Base-by-base conservation (phyloP, 2,329 filamentous ascomycete species). In the Cercospora sp. region DNA sequence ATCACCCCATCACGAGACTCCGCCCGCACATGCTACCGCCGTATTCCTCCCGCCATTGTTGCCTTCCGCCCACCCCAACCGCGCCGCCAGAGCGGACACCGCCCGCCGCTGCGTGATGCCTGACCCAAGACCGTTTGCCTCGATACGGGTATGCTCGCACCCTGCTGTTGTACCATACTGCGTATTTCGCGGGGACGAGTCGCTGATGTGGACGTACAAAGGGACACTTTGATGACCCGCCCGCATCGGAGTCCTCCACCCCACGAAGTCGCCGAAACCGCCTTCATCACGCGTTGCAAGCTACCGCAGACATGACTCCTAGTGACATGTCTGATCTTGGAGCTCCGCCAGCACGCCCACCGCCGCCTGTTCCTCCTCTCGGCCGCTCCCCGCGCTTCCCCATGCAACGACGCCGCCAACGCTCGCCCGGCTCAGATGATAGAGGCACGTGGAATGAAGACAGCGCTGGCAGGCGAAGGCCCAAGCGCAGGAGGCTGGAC, bases 151-250 rank as follows among this genome's bases (percentile, higher is more conserved):
- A 72, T 63, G 71, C 68, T 42, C 59, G 30, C 60, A 62, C 31
- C 53, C 10, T 39, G 30, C 62, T 61, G 28, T 31, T 60, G 26
- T 10, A 42, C 28, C 30, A 39, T 51, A 18, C 7, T 20, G 48
- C 53, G n/a, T 42, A 51, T 53, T 13, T 2, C 53, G 67, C 59
- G 60, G 64, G 67, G 42, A 60, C 57, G 67, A 63, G 33, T 31
- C 63, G 67, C 70, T 72, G 66, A 73, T 63, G 23, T 45, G 48
- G 62, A 23, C 30, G 53, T 45, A 31, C 51, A 45, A 60, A 77
- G 76, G 80, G 79, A 51, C 77, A 76, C 72, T 82, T 83, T 74
- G 83, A 84, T 74, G 79, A 79, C 63, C 82, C 83, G 23, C 80
- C 81, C 55, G 81, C 82, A 51, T 67, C 75, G n/a, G 72, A 72